Base-by-base conservation (phyloP, 495 filamentous ascomycete genomes). In the Aspergillus sclerotioniger region DNA sequence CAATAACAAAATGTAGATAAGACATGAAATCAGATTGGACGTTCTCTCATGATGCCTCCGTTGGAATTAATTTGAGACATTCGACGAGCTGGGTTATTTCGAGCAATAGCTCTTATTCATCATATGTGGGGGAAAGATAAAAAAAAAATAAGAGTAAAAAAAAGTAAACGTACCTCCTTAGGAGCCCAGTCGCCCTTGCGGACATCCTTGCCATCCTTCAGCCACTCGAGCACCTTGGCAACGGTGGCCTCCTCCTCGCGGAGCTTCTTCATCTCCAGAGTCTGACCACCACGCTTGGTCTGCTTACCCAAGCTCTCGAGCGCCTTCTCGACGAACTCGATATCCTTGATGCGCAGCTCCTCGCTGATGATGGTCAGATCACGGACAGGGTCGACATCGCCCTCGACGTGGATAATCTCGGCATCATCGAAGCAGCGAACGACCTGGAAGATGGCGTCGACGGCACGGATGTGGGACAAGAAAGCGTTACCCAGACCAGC, bases 391-490 rank as follows among this genome's bases (percentile, higher is more conserved):
- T 99, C 87, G 60, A 98, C 95, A 70, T 98, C 95, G 66, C 95
- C 95, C 81, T 99, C 95, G 65, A 99, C 90, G 81, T 99, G 95
- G 71, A 96, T 98, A 71, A 99, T 98, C 75, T 99, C 95, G 41
- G 93, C 94, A 80, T 99, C 95, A 70, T 99, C 95, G 76, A 99
- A 99, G 78, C 90, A 96, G 63, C 95, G 87, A 37, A 99, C 95
- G 43, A 99, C 95, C 79, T 98, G 92, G 83, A 97, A 99, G 77
- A 99, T 96, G 71, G 95, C 95, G 80, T 99, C 95, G 78, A 99
- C 95, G 53, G 94, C 95, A 68, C 95, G 91, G 66, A 99, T 99
- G 73, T 99, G 95, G 13, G 93, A 97, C 74, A 99, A 79, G 84
- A 99, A 99, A 58, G 92, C 85, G 75, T 99, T 99, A 66, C 95